Evolutionary conservation across 2,329 filamentous ascomycete genomes (phyloP).

Genomic region (Aspergillaceae sp.): DNA sequence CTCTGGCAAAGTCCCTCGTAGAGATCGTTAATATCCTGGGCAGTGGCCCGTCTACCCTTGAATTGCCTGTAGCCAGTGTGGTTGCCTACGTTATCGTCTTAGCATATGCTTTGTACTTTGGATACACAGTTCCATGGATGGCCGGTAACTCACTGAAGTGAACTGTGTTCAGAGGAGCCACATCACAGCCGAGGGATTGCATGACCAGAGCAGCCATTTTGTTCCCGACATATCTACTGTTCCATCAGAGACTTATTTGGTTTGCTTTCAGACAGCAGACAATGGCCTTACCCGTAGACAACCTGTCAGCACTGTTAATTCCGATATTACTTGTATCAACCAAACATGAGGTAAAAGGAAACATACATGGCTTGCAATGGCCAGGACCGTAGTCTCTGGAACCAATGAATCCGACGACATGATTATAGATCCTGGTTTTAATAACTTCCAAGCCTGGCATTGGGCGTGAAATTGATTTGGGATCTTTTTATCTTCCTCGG

Average conservation of each 20-base stretch:
- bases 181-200: constrained; percentile 88
- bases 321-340: background rate
- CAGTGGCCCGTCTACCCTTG: constrained; percentile 73
- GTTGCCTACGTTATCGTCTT: constrained; percentile 58
- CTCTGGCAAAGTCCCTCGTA: constrained; percentile 78
- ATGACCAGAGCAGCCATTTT: constrained; percentile 94
- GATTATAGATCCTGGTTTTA: background rate
- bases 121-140: background rate
- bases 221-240: constrained; percentile 82
- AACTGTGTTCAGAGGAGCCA: constrained; percentile 89
- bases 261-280: background rate
- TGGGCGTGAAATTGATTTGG: no score
- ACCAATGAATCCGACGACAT: constrained; percentile 36
- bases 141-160: constrained; percentile 69
- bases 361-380: constrained; percentile 86
- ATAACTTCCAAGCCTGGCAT: no score
- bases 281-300: constrained; percentile 21
- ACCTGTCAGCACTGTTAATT: constrained; percentile 16
- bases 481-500: no score
- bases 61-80: constrained; percentile 88
- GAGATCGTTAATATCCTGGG: constrained; percentile 72
- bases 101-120: background rate
- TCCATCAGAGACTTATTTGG: constrained; percentile 3
- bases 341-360: constrained; percentile 11
- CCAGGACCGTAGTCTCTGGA: constrained; percentile 64